A percentile compares a stretch with the other conserved stretches of the same genome.
Evolutionary conservation across 768 basidiomycete species (phyloP).

Genomic region (Termitomyces sp.): DNA sequence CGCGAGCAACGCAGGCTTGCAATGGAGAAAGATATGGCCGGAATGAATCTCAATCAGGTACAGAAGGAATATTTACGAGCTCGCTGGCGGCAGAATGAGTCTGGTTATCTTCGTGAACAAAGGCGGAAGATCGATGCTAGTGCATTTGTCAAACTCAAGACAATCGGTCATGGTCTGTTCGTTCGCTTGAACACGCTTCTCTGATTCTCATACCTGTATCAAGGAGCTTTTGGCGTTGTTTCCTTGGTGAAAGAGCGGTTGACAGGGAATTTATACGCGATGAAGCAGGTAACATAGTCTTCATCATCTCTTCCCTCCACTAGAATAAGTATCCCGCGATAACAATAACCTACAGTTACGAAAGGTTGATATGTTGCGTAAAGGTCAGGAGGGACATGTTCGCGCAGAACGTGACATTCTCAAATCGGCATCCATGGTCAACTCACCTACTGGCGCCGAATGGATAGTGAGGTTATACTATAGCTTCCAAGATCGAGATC

Average conservation of each 20-base stretch:
- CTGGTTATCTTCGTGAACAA: constrained; percentile 82
- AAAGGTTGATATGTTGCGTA: constrained; percentile 91
- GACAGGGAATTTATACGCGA: constrained; percentile 82
- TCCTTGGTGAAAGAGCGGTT: constrained; percentile 84
- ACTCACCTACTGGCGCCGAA: constrained; percentile 72
- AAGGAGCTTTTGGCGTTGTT: constrained; percentile 79
- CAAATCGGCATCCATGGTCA: constrained; percentile 82
- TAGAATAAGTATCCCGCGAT: constrained; percentile 20
- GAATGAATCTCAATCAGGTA: constrained; percentile 64
- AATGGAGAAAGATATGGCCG: constrained; percentile 85
- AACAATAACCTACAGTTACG: constrained; percentile 52
- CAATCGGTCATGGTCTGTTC: constrained; percentile 84
- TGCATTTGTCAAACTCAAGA: constrained; percentile 87
- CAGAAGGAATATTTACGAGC: constrained; percentile 72
- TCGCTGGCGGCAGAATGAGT: constrained; percentile 87
- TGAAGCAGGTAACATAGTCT: constrained; percentile 79
- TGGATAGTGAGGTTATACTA: constrained; percentile 96
- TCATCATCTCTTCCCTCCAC: constrained; percentile 3
- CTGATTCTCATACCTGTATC: constrained; percentile 5
- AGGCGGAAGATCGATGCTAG: constrained; percentile 80
- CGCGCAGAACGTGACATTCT: constrained; percentile 94
- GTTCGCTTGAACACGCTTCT: constrained; percentile 14
- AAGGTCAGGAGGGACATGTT: constrained; percentile 97
- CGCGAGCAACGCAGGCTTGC: constrained; percentile 82
- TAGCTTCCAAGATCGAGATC: constrained; percentile 93